Evolutionary conservation across 2,329 filamentous ascomycete species (phyloP), one percentile per base, ranked within the genome.

Genomic region (Dryadomyces quercus-mongolicae): DNA sequence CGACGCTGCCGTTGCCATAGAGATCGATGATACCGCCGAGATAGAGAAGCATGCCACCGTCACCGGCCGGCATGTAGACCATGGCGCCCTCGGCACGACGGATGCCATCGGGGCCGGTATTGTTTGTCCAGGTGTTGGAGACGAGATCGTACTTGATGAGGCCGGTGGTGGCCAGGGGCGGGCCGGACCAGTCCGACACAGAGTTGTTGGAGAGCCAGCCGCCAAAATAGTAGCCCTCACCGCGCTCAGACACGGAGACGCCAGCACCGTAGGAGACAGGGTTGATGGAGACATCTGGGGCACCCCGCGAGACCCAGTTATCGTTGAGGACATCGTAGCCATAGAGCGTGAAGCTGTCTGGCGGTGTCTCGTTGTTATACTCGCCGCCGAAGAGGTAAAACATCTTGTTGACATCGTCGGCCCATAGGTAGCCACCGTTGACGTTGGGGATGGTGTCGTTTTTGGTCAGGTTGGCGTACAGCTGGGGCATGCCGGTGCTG

Each of bases 351-450:
- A 77, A 75, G 0, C 43, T 52, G 13, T 71, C 63, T 42, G 70
- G 66, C 0, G 78, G 76, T 2, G 57, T 55, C 25, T 69, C 62
- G 15, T 61, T 62, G 55, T 65, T 64, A 59, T 74, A 78, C 58
- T 83, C 76, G 48, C 82, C 82, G 12, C 81, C 82, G 60, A 77
- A 85, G 2, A 81, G 69, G 62, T 82, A 84, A 51, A 85, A 74
- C 46, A 74, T 71, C 62, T 83, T 82, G 66, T 85, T 85, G 43
- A 80, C 70, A 25, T 74, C 68, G 62, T 85, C 82, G 8, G 73
- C 69, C 81, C 81, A 85, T 13, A 84, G 66, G 3, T 74, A 63
- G 31, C 71, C 73, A 38, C 73, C 73, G 51, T 66, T 68, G 67
- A 66, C 63, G 36, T 58, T 58, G 0, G 81, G 81, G n/a, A 84